Evolutionary conservation across 1,284 basidiomycete genomes (phyloP).

Genomic region (Puccinia hordei): DNA sequence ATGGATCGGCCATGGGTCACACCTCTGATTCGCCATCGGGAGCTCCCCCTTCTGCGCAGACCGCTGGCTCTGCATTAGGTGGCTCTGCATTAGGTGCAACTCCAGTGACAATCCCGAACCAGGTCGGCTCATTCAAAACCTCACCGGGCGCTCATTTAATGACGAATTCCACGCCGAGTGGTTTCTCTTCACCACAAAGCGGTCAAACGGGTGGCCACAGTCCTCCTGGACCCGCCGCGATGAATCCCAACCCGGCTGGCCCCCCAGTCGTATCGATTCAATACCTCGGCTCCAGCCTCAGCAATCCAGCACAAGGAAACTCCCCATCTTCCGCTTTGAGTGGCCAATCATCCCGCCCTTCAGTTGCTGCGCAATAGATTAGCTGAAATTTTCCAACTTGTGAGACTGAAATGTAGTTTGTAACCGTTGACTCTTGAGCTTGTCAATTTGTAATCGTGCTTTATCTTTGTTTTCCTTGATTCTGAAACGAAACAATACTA

Average conservation of each 20-base stretch:
- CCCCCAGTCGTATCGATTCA: neutral
- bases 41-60: neutral
- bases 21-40: neutral
- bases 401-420: too few relatives aligned
- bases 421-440: too few relatives aligned
- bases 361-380: neutral
- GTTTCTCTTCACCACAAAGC: neutral
- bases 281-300: neutral
- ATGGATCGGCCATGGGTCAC: neutral
- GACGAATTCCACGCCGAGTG: neutral
- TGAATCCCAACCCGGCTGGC: neutral
- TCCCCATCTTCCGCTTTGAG: neutral
- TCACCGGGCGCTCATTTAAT: neutral
- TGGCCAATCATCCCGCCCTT: neutral
- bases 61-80: neutral
- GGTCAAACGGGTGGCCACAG: neutral
- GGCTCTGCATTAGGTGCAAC: neutral
- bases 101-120: too few relatives aligned
- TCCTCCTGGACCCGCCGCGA: neutral
- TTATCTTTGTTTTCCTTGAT: too few relatives aligned
- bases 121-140: neutral
- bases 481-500: too few relatives aligned
- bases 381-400: neutral
- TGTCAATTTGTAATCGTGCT: too few relatives aligned
- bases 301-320: neutral